Evolutionary conservation across 179 eudicot species (phyloP).

Genomic region (Patellifolia procumbens): DNA sequence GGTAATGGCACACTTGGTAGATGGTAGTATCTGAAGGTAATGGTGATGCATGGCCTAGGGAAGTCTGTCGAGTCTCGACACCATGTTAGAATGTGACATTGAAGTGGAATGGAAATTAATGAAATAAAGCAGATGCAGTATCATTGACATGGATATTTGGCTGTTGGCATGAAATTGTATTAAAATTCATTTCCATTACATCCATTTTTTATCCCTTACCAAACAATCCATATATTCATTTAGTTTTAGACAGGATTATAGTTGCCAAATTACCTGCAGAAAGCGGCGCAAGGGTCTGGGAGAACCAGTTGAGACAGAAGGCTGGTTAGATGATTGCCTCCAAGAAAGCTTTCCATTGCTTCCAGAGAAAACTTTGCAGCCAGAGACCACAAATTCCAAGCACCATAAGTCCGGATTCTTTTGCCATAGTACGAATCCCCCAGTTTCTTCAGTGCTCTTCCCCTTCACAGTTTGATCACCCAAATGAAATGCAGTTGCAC

Average conservation of each 20-base stretch:
- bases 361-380: conserved; percentile 89
- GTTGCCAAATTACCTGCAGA: conserved; percentile 55
- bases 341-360: conserved; percentile 80
- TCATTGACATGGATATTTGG: too few relatives aligned
- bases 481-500: conserved; percentile 74
- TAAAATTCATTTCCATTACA: too few relatives aligned
- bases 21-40: too few relatives aligned
- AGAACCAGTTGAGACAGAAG: conserved; percentile 56
- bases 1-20: too few relatives aligned
- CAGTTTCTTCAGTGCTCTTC: conserved; percentile 59
- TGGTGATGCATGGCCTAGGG: too few relatives aligned
- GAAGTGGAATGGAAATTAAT: too few relatives aligned
- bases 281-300: conserved; percentile 82
- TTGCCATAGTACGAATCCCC: conserved; percentile 92
- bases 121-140: too few relatives aligned
- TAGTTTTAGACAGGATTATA: background rate
- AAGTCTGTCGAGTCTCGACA: too few relatives aligned
- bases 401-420: conserved; percentile 83
- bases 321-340: conserved; percentile 84
- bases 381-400: conserved; percentile 76
- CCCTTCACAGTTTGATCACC: conserved; percentile 64
- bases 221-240: background rate
- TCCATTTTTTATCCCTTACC: too few relatives aligned
- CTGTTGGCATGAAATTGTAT: too few relatives aligned
- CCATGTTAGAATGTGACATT: too few relatives aligned